A percentile compares a stretch with the other conserved stretches of the same genome.
Evolutionary conservation across 164 flowering plant genomes (phyloP).

Genomic region (Cinnamomum micranthum): DNA sequence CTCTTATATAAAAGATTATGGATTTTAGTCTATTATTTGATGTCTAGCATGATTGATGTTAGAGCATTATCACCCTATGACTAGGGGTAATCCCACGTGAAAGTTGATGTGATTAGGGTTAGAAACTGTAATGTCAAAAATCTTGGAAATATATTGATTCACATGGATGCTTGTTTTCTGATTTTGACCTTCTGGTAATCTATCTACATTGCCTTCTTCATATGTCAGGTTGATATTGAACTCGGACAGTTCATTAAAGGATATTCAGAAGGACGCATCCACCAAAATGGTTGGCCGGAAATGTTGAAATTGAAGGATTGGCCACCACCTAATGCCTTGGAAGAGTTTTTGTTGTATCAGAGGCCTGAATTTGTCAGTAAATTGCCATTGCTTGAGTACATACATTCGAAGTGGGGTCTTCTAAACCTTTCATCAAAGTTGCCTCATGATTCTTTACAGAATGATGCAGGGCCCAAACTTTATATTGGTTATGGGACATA

Average conservation of each 20-base stretch:
- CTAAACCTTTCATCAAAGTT: slow-evolving; percentile 89
- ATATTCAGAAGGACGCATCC: slow-evolving; percentile 67
- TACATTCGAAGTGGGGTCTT: slow-evolving; percentile 95
- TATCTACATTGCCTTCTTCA: slow-evolving; percentile 8
- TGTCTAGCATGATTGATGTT: neutral
- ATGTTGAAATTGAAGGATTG: slow-evolving; percentile 84
- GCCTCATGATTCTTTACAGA: slow-evolving; percentile 83
- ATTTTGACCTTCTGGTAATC: neutral
- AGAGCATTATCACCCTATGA: neutral
- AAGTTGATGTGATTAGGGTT: neutral
- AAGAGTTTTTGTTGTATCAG: slow-evolving; percentile 80
- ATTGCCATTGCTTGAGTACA: slow-evolving; percentile 82
- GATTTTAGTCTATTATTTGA: neutral
- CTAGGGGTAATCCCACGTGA: neutral
- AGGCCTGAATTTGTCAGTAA: slow-evolving; percentile 84
- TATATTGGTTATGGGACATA: slow-evolving; percentile 65
- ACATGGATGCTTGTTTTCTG: neutral
- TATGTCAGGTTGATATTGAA: slow-evolving; percentile 70
- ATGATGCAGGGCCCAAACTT: slow-evolving; percentile 84
- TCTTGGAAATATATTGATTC: neutral
- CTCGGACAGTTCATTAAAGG: slow-evolving; percentile 78
- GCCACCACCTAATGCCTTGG: slow-evolving; percentile 84
- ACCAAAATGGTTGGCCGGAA: slow-evolving; percentile 61
- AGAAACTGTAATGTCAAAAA: neutral
- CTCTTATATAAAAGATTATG: neutral